A percentile compares a stretch with the other conserved stretches of the same genome.
Conservation (phyloP, 2,329 filamentous ascomycete genomes). For the Ciborinia camelliae region DNA sequence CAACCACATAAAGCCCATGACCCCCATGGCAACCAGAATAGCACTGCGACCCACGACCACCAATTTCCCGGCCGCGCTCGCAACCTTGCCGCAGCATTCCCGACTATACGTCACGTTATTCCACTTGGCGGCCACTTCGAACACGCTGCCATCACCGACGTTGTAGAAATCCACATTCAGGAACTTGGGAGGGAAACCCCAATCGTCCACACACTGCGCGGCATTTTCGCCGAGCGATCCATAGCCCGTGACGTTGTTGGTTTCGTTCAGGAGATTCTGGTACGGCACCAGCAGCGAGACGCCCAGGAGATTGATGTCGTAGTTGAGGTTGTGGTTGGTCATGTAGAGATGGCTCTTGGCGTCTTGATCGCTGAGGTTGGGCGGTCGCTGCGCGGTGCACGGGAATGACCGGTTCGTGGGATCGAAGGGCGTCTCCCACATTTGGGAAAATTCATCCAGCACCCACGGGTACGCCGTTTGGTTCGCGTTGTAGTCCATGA, state of each 20-base stretch:
- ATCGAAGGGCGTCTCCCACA: slow-evolving; percentile 85
- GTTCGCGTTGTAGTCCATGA: slow-evolving; percentile 79
- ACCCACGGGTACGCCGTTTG: slow-evolving; percentile 78
- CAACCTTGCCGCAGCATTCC: slow-evolving; percentile 51
- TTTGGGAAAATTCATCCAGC: slow-evolving; percentile 79
- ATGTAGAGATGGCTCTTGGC: slow-evolving; percentile 68
- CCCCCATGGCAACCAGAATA: background rate
- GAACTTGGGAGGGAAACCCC: slow-evolving; percentile 70
- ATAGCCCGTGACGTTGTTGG: slow-evolving; percentile 62
- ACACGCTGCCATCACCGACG: slow-evolving; percentile 63
- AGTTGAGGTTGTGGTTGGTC: slow-evolving; percentile 88
- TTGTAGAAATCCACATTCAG: slow-evolving; percentile 87
- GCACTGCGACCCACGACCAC: background rate
- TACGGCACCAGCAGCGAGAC: slow-evolving; percentile 67
- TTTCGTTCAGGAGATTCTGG: slow-evolving; percentile 64
- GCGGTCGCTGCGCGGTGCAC: slow-evolving; percentile 75
- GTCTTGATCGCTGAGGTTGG: slow-evolving; percentile 53
- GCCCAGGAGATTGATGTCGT: slow-evolving; percentile 65
- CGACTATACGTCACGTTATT: slow-evolving; percentile 70
- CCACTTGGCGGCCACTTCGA: slow-evolving; percentile 65
- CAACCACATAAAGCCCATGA: background rate
- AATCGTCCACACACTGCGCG: slow-evolving; percentile 57
- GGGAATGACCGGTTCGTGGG: slow-evolving; percentile 61
- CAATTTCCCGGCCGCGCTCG: background rate
- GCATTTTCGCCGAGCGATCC: slow-evolving; percentile 65